Percentiles rank a stretch among this genome's conserved stretches.
Conservation (phyloP, 1,284 basidiomycete genomes). For the Anthracocystis walkeri region DNA sequence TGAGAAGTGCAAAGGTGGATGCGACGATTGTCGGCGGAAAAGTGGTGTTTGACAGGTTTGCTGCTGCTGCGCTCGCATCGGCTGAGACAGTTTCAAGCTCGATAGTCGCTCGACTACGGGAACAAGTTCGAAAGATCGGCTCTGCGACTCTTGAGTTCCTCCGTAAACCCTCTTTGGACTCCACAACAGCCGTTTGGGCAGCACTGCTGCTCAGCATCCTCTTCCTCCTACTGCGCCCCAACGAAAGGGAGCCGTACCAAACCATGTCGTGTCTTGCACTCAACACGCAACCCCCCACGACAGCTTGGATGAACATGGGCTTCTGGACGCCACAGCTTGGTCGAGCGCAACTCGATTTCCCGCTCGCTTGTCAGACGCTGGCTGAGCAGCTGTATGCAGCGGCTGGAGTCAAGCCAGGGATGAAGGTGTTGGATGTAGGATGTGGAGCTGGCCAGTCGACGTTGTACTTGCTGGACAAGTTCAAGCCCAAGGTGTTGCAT, state of each 20-base stretch:
- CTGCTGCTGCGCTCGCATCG: constrained; percentile 13
- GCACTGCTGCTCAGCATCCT: constrained; percentile 14
- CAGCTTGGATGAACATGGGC: constrained; percentile 66
- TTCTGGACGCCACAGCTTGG: constrained; percentile 43
- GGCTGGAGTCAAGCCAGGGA: constrained; percentile 28
- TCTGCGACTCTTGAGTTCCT: neutral
- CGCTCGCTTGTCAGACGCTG: constrained; percentile 51
- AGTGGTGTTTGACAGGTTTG: constrained; percentile 75
- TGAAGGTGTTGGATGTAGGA: constrained; percentile 63
- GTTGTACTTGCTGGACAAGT: constrained; percentile 45
- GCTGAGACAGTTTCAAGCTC: neutral
- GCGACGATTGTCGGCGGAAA: constrained; percentile 84
- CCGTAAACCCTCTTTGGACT: neutral
- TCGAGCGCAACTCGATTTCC: constrained; percentile 30
- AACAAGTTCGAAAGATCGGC: neutral
- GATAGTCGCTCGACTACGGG: constrained; percentile 1
- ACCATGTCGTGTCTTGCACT: constrained; percentile 39
- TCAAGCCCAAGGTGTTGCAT: constrained; percentile 48
- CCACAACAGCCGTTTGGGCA: constrained; percentile 8
- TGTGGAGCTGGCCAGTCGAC: constrained; percentile 66
- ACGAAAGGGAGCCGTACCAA: constrained; percentile 25
- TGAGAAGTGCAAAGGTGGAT: constrained; percentile 79
- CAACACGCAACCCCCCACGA: constrained; percentile 39
- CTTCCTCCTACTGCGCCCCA: constrained; percentile 8
- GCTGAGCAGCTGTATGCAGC: constrained; percentile 50